Evolutionary conservation across 2,329 filamentous ascomycete species (phyloP), one percentile per base, ranked within the genome.

Genomic region (Trichoderma atroviride): DNA sequence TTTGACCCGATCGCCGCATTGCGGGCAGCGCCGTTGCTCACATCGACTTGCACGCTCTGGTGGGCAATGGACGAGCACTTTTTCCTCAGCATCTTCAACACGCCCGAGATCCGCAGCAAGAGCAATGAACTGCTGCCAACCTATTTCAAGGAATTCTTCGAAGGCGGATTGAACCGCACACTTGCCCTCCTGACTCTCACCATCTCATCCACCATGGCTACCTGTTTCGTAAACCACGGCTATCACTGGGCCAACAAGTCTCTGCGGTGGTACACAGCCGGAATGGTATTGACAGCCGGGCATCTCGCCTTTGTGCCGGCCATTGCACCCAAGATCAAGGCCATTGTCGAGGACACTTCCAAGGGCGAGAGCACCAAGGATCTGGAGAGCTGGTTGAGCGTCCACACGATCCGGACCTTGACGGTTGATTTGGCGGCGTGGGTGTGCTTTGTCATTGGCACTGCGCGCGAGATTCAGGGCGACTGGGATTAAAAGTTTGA

Each of bases 21-120:
- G 40, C 80, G 84, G 57, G 73, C 83, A 22, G 77, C 82, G 1
- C 84, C 84, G 0, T 75, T 86, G 29, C 72, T 85, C 71, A 82
- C 82, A n/a, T 82, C 83, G 3, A 84, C 83, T 2, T 79, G 80
- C 72, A 80, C 83, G 0, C 78, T 86, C 62, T 78, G 81, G 72
- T 84, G 79, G 76, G 81, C 83, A 16, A 76, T 77, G 52, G 82
- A 84, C 75, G 82, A 84, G 71, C 78, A 81, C 70, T 72, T 80
- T 62, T 84, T 84, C 74, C 78, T 84, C 6, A 43, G 52, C 72
- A 74, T 60, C 73, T 77, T 84, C 70, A 77, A 81, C 4, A 73
- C 72, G 9, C 71, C 75, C 14, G 71, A 75, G 35, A 72, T 78
- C 24, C 69, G 72, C 27, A 74, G 77, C 50, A 73, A 75, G 31